Conservation (phyloP, 192 early-diverging fungal species). For the Mycoemilia scoparia region DNA sequence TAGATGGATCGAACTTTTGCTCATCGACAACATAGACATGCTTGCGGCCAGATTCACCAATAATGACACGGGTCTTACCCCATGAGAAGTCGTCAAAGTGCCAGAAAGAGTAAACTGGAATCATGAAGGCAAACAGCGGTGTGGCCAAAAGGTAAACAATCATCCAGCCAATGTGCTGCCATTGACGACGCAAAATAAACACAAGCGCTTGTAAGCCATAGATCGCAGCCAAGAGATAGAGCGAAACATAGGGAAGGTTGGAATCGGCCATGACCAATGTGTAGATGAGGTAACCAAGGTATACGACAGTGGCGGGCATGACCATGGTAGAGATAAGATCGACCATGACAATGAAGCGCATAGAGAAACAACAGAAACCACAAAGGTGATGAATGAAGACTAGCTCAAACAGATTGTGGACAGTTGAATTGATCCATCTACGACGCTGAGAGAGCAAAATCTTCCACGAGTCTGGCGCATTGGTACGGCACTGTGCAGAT, state of each 20-base stretch:
- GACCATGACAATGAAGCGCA: constrained; percentile 90
- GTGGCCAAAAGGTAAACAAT: constrained; percentile 83
- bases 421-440: constrained; percentile 98
- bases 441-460: constrained; percentile 92
- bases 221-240: constrained; percentile 66
- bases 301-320: constrained; percentile 82
- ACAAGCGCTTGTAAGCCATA: constrained; percentile 84
- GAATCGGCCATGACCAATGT: constrained; percentile 32
- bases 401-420: constrained; percentile 93
- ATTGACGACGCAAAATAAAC: constrained; percentile 73
- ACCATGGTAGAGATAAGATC: constrained; percentile 84
- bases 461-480: constrained; percentile 82
- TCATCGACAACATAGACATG: constrained; percentile 40
- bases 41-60: constrained; percentile 67
- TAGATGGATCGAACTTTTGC: constrained; percentile 56
- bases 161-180: constrained; percentile 94
- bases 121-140: constrained; percentile 63
- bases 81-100: constrained; percentile 99
- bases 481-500: constrained; percentile 82
- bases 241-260: constrained; percentile 53
- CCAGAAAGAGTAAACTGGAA: constrained; percentile 94
- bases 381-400: constrained; percentile 83
- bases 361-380: constrained; percentile 95
- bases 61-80: constrained; percentile 87
- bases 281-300: constrained; percentile 72